A percentile compares a stretch with the other conserved stretches of the same genome.
Evolutionary conservation across 805 yeast genomes (phyloP).

Genomic region (Myxozyma sirexii): DNA sequence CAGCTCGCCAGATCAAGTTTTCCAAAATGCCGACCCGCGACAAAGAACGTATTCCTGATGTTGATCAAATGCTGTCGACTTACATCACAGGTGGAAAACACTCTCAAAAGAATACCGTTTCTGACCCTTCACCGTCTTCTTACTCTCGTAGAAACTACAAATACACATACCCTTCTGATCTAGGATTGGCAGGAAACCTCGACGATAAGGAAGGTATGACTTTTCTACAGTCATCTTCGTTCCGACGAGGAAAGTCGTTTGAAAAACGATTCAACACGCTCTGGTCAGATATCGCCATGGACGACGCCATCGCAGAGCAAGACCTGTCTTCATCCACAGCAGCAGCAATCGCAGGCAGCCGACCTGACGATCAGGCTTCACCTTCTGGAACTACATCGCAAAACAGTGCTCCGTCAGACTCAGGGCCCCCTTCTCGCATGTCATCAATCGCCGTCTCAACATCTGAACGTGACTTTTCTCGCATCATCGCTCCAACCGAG

Average conservation of each 20-base stretch:
- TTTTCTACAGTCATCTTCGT: constrained; percentile 29
- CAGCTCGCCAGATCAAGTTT: constrained; percentile 41
- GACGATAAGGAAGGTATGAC: constrained; percentile 25
- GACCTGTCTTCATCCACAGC: neutral
- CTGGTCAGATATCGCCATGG: constrained; percentile 29
- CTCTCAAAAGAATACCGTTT: neutral
- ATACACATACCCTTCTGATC: neutral
- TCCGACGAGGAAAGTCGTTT: constrained; percentile 20
- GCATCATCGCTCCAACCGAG: neutral
- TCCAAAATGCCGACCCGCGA: constrained; percentile 34
- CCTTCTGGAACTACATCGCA: neutral
- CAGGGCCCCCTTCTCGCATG: neutral
- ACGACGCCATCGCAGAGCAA: constrained; percentile 15
- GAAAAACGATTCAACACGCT: constrained; percentile 14
- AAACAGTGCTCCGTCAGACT: neutral
- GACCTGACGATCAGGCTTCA: neutral
- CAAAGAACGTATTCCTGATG: constrained; percentile 23
- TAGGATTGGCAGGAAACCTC: constrained; percentile 32
- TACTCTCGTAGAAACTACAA: constrained; percentile 1
- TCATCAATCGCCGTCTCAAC: neutral
- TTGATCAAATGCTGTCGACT: constrained; percentile 25
- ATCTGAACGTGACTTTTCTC: constrained; percentile 8
- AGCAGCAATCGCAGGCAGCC: neutral
- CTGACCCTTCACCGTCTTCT: constrained; percentile 10
- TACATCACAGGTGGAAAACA: constrained; percentile 16